Base-by-base conservation (phyloP, 1,284 basidiomycete species). In the Cyathus olla region DNA sequence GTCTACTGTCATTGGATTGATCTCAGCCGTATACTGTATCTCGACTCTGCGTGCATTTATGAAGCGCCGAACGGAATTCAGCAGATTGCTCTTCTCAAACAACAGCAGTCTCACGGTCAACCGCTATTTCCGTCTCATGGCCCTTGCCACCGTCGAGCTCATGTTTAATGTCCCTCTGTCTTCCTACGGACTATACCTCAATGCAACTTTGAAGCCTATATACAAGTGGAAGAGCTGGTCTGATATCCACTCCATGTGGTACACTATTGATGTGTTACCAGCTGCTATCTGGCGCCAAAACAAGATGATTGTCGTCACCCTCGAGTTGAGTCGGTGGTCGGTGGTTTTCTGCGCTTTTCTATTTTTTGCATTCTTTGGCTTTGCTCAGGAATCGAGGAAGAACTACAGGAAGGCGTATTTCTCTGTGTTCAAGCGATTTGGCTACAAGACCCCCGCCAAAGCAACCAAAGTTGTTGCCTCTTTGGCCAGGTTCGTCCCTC, bases 111-210 rank as follows among this genome's bases (percentile, higher is more conserved):
- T 84, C 28, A 80, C 63, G 56, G 52, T 74, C 11, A 76, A 72
- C 61, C 84, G 83, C 15, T 90, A 91, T 72, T 65, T 91, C 65
- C 89, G 91, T 6, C 80, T 93, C 10, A 88, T 93, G 82, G 76
- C 80, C 10, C 78, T 93, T 9, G 83, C 87, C 5, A 67, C 68
- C 26, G 59, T 79, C 3, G 89, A 90, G 35, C 73, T 87, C 44
- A 13, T 78, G 4, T 79, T 75, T 66, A 85, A 82, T 9, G 70
- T 89, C 4, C 89, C 90, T 0, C 49, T 89, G 22, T 70, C 70
- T 31, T 60, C 76, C n/a, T 86, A 73, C 61, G 60, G 70, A 28
- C 76, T 89, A 55, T 74, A 74, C 58, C 17, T 76, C 58, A 83
- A 85, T 61, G 27, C 19, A 11, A 17, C 15, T 35, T 35, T 35